phyloP scores from a whole-genome alignment of 2,329 filamentous ascomycete species.

The Pyrenochaeta sp. region DNA sequence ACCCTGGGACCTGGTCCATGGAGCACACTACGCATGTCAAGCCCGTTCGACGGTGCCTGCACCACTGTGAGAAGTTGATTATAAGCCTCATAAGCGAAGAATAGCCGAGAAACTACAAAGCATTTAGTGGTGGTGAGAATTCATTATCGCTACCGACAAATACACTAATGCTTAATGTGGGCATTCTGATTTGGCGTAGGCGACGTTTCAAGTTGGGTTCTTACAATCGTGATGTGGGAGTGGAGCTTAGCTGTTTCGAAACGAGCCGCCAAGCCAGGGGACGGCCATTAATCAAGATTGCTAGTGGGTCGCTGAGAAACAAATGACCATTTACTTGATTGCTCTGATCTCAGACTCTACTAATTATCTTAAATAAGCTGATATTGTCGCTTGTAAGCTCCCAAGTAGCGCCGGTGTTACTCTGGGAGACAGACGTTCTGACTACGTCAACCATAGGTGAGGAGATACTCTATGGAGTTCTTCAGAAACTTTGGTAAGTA shows the following conservation, averaged over 20 bases:
- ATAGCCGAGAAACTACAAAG: conserved; percentile 12
- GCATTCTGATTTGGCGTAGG: conserved; percentile 12
- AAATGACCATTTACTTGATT: neutral
- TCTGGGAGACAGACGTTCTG: too few species aligned
- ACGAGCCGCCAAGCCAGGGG: conserved; percentile 15
- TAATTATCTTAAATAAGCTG: too few species aligned
- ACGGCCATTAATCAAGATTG: conserved; percentile 6
- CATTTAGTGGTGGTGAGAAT: conserved; percentile 7
- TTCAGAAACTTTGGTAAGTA: too few species aligned
- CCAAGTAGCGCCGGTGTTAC: too few species aligned
- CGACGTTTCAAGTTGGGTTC: conserved; percentile 21
- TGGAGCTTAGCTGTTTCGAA: conserved; percentile 24
- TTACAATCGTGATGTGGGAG: conserved; percentile 9
- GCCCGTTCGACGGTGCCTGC: conserved; percentile 18
- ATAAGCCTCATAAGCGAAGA: conserved; percentile 22
- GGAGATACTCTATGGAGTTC: too few species aligned
- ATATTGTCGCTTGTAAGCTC: too few species aligned
- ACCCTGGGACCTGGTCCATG: conserved; percentile 23
- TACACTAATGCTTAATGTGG: neutral
- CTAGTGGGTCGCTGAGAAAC: neutral
- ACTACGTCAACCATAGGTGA: too few species aligned
- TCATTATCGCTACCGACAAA: too few species aligned
- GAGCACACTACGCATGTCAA: conserved; percentile 24
- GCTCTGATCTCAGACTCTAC: neutral
- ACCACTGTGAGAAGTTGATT: conserved; percentile 37